Conservation (phyloP, 202 grass and related monocot species). For the Schoenoplectus tabernaemontani region DNA sequence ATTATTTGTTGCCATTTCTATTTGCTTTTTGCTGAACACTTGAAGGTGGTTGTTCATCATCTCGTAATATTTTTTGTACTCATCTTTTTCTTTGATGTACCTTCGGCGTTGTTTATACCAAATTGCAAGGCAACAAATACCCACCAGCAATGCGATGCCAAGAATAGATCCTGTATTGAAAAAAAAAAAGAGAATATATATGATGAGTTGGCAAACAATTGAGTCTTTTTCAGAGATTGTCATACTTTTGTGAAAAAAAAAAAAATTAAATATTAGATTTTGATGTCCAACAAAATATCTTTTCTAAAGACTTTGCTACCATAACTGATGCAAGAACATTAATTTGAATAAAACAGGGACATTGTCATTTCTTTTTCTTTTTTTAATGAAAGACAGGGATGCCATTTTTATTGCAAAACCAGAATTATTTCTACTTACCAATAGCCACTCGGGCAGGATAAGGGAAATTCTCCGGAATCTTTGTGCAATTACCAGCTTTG, state of each 20-base stretch:
- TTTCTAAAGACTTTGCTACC: too few relatives aligned
- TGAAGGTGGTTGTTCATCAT: slow-evolving; percentile 11
- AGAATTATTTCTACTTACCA: neutral
- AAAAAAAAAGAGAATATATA: neutral
- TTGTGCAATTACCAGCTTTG: slow-evolving; percentile 1
- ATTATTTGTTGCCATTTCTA: slow-evolving; percentile 40
- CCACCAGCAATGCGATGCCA: neutral
- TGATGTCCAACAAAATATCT: too few relatives aligned
- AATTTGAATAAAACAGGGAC: too few relatives aligned
- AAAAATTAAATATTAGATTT: too few relatives aligned
- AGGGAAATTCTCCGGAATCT: slow-evolving; percentile 11
- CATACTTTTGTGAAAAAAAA: too few relatives aligned
- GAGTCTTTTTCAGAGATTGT: too few relatives aligned
- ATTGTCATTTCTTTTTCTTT: too few relatives aligned
- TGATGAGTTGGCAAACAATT: neutral
- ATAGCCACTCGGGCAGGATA: slow-evolving; percentile 12
- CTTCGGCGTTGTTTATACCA: slow-evolving; percentile 29
- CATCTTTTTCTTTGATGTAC: slow-evolving; percentile 24
- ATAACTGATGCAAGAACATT: too few relatives aligned
- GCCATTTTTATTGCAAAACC: too few relatives aligned
- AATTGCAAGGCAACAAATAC: slow-evolving; percentile 7
- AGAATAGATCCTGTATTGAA: slow-evolving; percentile 23
- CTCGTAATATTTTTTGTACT: slow-evolving; percentile 21
- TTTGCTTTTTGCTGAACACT: slow-evolving; percentile 36
- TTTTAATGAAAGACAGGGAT: too few relatives aligned